Evolutionary conservation across 306 rosid genomes (phyloP).

Genomic region (Inga laurina): DNA sequence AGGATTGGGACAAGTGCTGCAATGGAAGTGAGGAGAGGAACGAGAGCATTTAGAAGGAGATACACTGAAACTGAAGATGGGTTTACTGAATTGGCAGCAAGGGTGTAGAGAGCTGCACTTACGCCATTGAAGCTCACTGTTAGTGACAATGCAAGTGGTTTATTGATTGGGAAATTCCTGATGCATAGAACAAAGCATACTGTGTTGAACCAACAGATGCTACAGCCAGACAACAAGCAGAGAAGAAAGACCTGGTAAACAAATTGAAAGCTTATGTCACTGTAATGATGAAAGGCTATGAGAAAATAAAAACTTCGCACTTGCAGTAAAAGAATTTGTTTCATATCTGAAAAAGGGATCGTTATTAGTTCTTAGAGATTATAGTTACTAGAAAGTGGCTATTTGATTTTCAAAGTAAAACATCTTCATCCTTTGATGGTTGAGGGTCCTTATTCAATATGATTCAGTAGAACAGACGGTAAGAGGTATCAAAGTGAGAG

Average conservation of each 20-base stretch:
- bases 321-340: slow-evolving; percentile 5
- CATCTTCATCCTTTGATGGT: not conserved
- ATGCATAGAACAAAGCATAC: slow-evolving; percentile 94
- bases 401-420: not conserved
- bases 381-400: not conserved
- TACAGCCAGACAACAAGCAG: slow-evolving; percentile 78
- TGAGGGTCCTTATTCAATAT: not conserved
- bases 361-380: not conserved
- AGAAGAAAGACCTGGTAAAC: slow-evolving; percentile 75
- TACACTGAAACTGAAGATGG: slow-evolving; percentile 61
- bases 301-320: not conserved
- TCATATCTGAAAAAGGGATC: slow-evolving; percentile 7
- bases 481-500: not conserved
- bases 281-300: not conserved
- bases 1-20: slow-evolving; percentile 67
- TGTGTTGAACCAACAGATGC: slow-evolving; percentile 99
- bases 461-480: not conserved
- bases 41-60: slow-evolving; percentile 73
- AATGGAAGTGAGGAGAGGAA: slow-evolving; percentile 67
- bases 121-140: slow-evolving; percentile 93
- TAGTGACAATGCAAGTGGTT: slow-evolving; percentile 85
- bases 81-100: slow-evolving; percentile 74
- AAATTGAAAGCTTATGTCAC: slow-evolving; percentile 25
- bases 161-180: slow-evolving; percentile 71
- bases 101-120: slow-evolving; percentile 89